These are phyloP conservation scores for Helotiales sp. DNA, from an alignment of 2,329 filamentous ascomycete genomes.

Conservation along the genomic window DNA sequence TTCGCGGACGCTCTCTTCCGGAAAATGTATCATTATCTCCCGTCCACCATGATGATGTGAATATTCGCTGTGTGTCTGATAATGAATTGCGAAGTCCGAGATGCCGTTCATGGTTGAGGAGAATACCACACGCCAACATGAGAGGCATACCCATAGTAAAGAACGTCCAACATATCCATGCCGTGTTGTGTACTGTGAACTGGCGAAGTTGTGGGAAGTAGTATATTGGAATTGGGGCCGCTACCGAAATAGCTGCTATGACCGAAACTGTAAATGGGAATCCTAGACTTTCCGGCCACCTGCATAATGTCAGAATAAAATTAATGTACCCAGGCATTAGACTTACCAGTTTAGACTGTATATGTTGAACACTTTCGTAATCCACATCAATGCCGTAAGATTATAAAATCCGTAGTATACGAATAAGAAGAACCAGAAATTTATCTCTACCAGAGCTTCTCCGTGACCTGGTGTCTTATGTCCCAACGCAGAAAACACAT, in stretches of 20 bases:
- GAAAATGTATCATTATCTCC: conserved; percentile 55
- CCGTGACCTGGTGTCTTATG: conserved; percentile 65
- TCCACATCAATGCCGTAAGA: conserved; percentile 69
- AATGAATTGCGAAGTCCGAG: conserved; percentile 63
- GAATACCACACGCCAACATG: conserved; percentile 66
- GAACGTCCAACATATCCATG: conserved; percentile 73
- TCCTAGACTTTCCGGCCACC: conserved; percentile 67
- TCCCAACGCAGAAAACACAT: conserved; percentile 30
- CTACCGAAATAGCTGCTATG: conserved; percentile 64
- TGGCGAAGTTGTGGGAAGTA: conserved; percentile 57
- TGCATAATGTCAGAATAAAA: conserved; percentile 31
- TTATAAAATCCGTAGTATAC: conserved; percentile 75
- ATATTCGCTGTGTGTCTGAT: conserved; percentile 70
- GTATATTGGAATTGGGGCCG: conserved; percentile 64
- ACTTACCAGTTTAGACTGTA: conserved; percentile 69
- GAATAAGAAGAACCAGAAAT: conserved; percentile 75
- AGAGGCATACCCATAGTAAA: conserved; percentile 72
- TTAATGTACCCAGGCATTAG: neutral
- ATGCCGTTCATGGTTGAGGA: conserved; percentile 67
- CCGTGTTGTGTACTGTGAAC: conserved; percentile 66
- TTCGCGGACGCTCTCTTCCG: conserved; percentile 47
- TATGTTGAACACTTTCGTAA: conserved; percentile 73
- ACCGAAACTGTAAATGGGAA: conserved; percentile 67
- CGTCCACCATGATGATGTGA: conserved; percentile 69
- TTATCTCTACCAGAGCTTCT: conserved; percentile 65